These are phyloP conservation scores for Gaeumannomyces sp. DNA, from an alignment of 2,329 filamentous ascomycete species.

Conservation along the genomic window DNA sequence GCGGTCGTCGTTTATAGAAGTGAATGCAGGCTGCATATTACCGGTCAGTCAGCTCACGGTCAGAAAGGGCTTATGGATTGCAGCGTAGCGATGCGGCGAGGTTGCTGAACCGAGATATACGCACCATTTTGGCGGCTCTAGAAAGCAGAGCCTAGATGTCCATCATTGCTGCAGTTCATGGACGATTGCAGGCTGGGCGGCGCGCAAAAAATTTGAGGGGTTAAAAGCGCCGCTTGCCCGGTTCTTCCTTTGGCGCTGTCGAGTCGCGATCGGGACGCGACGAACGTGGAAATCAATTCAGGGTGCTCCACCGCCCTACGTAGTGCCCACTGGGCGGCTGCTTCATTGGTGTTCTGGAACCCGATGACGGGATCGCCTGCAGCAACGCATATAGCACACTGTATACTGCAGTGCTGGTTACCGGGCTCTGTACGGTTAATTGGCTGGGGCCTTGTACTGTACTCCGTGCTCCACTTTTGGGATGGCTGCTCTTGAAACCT, in stretches of 20 bases:
- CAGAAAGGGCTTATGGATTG: neutral
- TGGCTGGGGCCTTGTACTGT: neutral
- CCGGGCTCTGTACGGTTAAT: neutral
- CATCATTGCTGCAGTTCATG: neutral
- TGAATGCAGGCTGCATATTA: constrained; percentile 57
- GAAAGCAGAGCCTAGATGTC: neutral
- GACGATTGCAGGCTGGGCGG: neutral
- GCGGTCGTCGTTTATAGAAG: constrained; percentile 87
- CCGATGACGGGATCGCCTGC: neutral
- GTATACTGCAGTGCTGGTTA: neutral
- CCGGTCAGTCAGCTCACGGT: neutral
- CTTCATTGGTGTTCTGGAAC: too few species aligned
- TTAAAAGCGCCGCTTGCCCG: too few species aligned
- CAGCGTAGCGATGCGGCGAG: too few species aligned
- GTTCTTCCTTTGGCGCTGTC: neutral
- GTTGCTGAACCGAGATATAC: neutral
- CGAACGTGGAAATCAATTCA: neutral
- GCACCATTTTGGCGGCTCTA: neutral
- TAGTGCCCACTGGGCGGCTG: too few species aligned
- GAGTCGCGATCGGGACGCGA: neutral
- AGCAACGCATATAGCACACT: neutral
- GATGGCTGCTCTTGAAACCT: neutral
- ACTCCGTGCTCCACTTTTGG: neutral
- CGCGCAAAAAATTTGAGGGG: neutral
- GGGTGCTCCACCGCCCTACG: neutral